Percentiles rank a stretch among this genome's conserved stretches.
phyloP scores from a whole-genome alignment of 1,284 basidiomycete genomes.

The Malassezia globosa region DNA sequence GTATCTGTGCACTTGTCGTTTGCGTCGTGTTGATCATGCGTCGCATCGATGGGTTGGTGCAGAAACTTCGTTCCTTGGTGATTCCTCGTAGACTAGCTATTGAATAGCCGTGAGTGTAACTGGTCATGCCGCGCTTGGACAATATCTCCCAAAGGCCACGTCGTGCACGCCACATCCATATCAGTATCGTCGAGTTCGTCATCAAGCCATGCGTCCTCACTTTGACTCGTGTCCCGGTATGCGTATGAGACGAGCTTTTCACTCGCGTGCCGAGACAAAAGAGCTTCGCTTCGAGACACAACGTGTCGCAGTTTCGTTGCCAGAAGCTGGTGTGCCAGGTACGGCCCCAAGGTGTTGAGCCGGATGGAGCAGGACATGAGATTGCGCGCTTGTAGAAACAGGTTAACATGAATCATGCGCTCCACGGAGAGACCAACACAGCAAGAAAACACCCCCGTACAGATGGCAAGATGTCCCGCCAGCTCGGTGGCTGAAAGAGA shows the following conservation, averaged over 20 bases:
- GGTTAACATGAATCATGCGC: constrained; percentile 61
- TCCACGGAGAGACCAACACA: constrained; percentile 64
- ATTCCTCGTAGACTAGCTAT: constrained; percentile 49
- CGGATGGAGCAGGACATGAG: constrained; percentile 81
- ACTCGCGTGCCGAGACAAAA: neutral
- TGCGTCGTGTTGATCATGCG: constrained; percentile 26
- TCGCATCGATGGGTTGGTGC: neutral
- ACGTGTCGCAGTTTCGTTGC: constrained; percentile 55
- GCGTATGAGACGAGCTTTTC: neutral
- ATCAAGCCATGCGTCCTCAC: constrained; percentile 41
- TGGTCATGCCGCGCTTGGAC: constrained; percentile 78
- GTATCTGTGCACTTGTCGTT: constrained; percentile 23
- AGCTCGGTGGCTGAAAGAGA: constrained; percentile 31
- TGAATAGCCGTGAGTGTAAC: constrained; percentile 91
- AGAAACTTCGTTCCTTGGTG: neutral
- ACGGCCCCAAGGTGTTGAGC: constrained; percentile 83
- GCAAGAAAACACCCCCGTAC: constrained; percentile 74
- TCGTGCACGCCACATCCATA: constrained; percentile 59
- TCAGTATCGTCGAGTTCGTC: constrained; percentile 23
- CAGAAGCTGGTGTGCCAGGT: constrained; percentile 76
- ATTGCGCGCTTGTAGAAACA: constrained; percentile 82
- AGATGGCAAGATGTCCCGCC: constrained; percentile 70
- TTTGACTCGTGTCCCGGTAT: neutral
- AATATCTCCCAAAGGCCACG: constrained; percentile 94
- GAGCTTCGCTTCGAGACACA: constrained; percentile 7